Evolutionary conservation across 768 basidiomycete species (phyloP), one percentile per base, ranked within the genome.

Genomic region (Pleurotus djamor): DNA sequence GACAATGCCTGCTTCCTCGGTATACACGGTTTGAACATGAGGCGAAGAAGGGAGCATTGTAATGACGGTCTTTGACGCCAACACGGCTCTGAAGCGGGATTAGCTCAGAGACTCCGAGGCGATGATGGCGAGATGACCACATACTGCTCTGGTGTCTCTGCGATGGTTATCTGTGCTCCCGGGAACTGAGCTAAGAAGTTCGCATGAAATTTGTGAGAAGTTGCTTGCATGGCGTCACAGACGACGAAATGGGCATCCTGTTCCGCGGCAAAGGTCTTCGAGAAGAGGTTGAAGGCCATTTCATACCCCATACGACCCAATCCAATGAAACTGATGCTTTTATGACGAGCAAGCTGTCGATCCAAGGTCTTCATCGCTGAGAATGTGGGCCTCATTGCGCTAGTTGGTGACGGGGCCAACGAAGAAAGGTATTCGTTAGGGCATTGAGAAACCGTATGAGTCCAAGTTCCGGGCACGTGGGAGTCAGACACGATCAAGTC

Each of bases 41-140:
- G 93, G 91, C 5, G 93, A 92, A 0, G 94, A 95, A 0, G 95
- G 95, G 1, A 98, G 79, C 93, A 96, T 95, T 5, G 94, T 96
- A 54, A 98, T 70, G 48, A 97, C 79, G 7, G 84, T 88, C 48
- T 77, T 72, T 14, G 90, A 89, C 21, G 81, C 75, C 7, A 77
- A 64, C n/a, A 85, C 77, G 4, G 89, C 90, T 64, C 91, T 92
- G 63, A 51, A 62, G 51, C 43, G 51, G 60, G 48, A 65, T 47
- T 45, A 50, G 51, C 21, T 28, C 58, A 43, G 59, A 49, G 35
- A 28, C 37, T 58, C 61, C 59, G 58, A 59, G 38, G 63, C 34
- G 28, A 37, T 48, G 59, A 38, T 28, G 32, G 37, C 51, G 28
- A 52, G 54, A 28, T 62, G 59, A 55, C 60, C 41, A 82, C 91